Evolutionary conservation across 495 filamentous ascomycete species (phyloP), one percentile per base, ranked within the genome.

Genomic region (Platismatia glauca): DNA sequence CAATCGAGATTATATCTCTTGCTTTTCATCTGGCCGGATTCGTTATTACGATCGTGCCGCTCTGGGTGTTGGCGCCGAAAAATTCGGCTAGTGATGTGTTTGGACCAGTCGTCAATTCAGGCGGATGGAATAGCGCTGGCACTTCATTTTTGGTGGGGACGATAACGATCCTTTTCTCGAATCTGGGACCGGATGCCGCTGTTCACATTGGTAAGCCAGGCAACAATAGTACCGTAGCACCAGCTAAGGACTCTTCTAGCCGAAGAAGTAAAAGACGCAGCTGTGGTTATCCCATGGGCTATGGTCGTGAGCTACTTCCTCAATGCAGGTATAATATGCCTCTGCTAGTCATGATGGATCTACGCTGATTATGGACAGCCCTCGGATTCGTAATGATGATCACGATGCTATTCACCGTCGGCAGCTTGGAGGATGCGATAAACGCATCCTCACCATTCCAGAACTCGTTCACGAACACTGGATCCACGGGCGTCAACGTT

Each of bases 351-450:
- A 9, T 9, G 3, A 18, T 33, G 6, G 4, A 13, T 16, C 27
- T 9, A 33, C 5, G 48, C 48, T 52, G 27, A 52, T 6, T 29
- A 16, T 31, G 27, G 18, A 9, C 29, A 53, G 50, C 50, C 16
- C 50, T 53, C 29, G 50, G 50, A n/a, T 53, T 53, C 50, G 50
- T 9, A 33, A 53, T 53, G 50, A 53, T 53, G 50, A 53, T 53
- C 50, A 53, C 50, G 6, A 53, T 53, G 50, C 50, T 53, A 16
- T 53, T 53, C 50, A 53, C 50, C 4, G 50, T 53, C 5, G 50
- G 50, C 29, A 53, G 50, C 50, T 29, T 53, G 15, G 50, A 53
- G 20, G 50, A 53, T 33, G 50, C 50, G 9, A 53, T 53, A 18
- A 53, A 53, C 3, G 27, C 50, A 33, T 53, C 50, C 29, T 53